phyloP scores from a whole-genome alignment of 371 early-diverging fungal genomes.

The Rhizopus delemar region DNA sequence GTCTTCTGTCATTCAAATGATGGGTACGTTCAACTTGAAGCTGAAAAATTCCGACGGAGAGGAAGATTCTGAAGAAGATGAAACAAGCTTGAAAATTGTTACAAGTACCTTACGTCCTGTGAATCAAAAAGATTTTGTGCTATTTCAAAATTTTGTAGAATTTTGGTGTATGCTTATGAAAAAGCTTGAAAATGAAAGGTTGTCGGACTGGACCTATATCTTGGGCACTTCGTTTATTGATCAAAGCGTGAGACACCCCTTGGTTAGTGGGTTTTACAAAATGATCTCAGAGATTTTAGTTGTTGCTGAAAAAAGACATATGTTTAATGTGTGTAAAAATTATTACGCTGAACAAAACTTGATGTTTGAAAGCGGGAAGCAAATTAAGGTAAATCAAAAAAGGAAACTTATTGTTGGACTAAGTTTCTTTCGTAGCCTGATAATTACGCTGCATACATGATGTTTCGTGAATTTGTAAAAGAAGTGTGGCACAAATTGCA shows the following conservation, averaged over 20 bases:
- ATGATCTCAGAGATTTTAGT: constrained; percentile 58
- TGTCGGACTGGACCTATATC: constrained; percentile 63
- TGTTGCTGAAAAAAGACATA: constrained; percentile 39
- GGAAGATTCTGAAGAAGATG: constrained; percentile 5
- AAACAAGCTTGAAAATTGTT: background rate
- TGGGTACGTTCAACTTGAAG: constrained; percentile 39
- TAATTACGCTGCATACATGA: constrained; percentile 31
- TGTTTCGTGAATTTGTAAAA: constrained; percentile 55
- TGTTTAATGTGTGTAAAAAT: constrained; percentile 37
- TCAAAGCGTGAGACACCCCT: constrained; percentile 56
- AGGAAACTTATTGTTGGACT: background rate
- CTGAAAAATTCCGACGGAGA: constrained; percentile 19
- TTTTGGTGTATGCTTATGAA: constrained; percentile 67
- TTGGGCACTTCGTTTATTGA: constrained; percentile 56
- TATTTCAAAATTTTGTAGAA: constrained; percentile 70
- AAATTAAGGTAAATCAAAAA: background rate
- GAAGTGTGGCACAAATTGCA: constrained; percentile 65
- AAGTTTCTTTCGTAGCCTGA: constrained; percentile 13
- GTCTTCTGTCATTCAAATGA: constrained; percentile 22
- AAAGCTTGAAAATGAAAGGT: constrained; percentile 40
- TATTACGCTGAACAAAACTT: background rate
- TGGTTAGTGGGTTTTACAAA: constrained; percentile 78
- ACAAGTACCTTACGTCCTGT: constrained; percentile 51
- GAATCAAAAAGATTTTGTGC: constrained; percentile 65
- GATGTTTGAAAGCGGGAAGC: background rate